Conservation (phyloP, 202 grass and related monocot genomes). For the Panicum virgatum region DNA sequence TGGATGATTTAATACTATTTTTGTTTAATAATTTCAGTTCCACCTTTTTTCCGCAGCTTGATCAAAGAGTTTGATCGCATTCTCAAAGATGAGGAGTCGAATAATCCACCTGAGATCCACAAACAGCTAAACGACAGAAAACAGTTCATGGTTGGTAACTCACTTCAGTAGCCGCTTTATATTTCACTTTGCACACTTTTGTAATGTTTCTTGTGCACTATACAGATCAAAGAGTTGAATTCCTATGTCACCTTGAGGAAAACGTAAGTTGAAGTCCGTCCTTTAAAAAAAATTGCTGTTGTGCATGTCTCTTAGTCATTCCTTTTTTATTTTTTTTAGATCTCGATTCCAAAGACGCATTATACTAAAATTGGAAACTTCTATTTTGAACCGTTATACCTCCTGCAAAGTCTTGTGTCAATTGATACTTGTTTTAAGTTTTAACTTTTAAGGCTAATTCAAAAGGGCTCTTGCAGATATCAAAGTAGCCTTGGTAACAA, state of each 20-base stretch:
- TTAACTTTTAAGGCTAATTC: constrained; percentile 33
- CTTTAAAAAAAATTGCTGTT: background rate
- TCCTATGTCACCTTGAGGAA: constrained; percentile 95
- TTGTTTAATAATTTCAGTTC: background rate
- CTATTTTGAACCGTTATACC: background rate
- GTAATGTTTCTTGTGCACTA: constrained; percentile 33
- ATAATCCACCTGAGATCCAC: constrained; percentile 62
- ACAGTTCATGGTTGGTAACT: constrained; percentile 77
- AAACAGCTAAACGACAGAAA: constrained; percentile 97
- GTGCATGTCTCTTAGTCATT: constrained; percentile 4
- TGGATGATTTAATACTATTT: background rate
- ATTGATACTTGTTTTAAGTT: constrained; percentile 7
- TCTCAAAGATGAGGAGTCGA: constrained; percentile 82
- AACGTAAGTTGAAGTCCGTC: constrained; percentile 69
- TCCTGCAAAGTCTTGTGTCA: background rate
- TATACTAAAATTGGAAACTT: background rate
- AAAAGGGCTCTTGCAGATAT: constrained; percentile 56
- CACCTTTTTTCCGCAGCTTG: constrained; percentile 48
- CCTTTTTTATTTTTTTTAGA: constrained; percentile 14
- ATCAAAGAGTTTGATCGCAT: constrained; percentile 88
- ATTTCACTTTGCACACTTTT: constrained; percentile 3
- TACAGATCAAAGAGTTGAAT: constrained; percentile 99
- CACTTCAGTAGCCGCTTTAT: background rate
- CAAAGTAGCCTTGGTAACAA: constrained; percentile 92
- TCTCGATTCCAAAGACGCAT: background rate